Conservation (phyloP, 177 flowering plant species). For the Vitis hybrid region DNA sequence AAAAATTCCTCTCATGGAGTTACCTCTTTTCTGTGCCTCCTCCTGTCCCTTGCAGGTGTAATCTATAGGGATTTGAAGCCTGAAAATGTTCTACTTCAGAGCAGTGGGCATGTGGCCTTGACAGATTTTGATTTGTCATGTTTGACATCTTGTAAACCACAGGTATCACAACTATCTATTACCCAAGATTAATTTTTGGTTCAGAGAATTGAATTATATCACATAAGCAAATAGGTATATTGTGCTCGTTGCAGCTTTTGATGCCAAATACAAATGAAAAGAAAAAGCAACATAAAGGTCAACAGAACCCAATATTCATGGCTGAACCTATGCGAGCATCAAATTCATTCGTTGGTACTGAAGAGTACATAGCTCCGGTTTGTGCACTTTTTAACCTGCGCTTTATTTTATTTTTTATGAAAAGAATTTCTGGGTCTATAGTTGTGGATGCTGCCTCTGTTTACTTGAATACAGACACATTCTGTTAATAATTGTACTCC, state of each 20-base stretch:
- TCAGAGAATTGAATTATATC: background rate
- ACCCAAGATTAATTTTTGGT: background rate
- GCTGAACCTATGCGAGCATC: constrained; percentile 99
- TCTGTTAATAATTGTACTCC: too few species aligned
- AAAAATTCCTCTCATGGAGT: background rate
- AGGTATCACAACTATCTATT: constrained; percentile 39
- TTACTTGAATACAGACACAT: background rate
- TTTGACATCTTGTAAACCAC: constrained; percentile 94
- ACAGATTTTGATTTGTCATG: constrained; percentile 98
- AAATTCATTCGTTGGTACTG: constrained; percentile 98
- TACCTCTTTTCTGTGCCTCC: background rate
- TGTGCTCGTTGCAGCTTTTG: constrained; percentile 56
- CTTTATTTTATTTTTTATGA: background rate
- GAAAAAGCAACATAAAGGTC: constrained; percentile 61
- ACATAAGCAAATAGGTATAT: background rate
- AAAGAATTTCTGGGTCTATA: background rate
- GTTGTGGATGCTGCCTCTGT: background rate
- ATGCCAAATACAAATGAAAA: constrained; percentile 54
- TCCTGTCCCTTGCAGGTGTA: constrained; percentile 52
- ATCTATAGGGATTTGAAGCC: constrained; percentile 97
- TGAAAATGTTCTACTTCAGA: constrained; percentile 83
- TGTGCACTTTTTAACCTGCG: constrained; percentile 22
- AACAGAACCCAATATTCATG: constrained; percentile 70
- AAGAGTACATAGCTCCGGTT: constrained; percentile 98
- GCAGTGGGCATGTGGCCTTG: constrained; percentile 77